A percentile compares a stretch with the other conserved stretches of the same genome.
These are phyloP conservation scores for Clitoria ternatea DNA, from an alignment of 306 rosid species.

Conservation along the genomic window DNA sequence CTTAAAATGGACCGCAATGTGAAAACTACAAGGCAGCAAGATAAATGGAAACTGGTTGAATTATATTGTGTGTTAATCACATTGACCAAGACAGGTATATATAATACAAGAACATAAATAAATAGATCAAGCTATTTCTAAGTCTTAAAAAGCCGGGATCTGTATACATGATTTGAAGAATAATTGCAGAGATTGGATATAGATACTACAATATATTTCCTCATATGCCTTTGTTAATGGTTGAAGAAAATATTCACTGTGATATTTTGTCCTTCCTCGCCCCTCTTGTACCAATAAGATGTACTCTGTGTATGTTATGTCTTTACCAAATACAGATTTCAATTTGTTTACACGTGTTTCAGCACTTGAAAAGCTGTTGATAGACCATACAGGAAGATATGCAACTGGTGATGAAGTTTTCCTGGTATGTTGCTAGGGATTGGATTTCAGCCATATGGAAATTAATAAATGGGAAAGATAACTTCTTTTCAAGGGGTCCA, in stretches of 20 bases:
- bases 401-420: constrained; percentile 48
- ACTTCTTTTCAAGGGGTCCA: constrained; percentile 1
- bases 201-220: no score
- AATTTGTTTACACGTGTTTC: constrained; percentile 7
- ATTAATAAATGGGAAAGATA: background rate
- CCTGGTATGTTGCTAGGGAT: constrained; percentile 23
- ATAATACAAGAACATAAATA: no score
- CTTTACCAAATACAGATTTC: constrained; percentile 2
- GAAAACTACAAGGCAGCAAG: no score
- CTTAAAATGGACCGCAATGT: no score
- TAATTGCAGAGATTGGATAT: no score
- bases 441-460: background rate
- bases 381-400: constrained; percentile 39
- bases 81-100: no score
- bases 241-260: constrained; percentile 7
- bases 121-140: no score
- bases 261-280: background rate
- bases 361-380: constrained; percentile 47
- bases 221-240: no score
- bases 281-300: background rate
- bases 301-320: background rate
- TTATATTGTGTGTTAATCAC: no score
- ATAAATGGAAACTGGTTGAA: no score
- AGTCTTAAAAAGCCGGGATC: no score
- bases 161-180: no score